Evolutionary conservation across 768 basidiomycete species (phyloP).

Genomic region (Boletus insuetus): DNA sequence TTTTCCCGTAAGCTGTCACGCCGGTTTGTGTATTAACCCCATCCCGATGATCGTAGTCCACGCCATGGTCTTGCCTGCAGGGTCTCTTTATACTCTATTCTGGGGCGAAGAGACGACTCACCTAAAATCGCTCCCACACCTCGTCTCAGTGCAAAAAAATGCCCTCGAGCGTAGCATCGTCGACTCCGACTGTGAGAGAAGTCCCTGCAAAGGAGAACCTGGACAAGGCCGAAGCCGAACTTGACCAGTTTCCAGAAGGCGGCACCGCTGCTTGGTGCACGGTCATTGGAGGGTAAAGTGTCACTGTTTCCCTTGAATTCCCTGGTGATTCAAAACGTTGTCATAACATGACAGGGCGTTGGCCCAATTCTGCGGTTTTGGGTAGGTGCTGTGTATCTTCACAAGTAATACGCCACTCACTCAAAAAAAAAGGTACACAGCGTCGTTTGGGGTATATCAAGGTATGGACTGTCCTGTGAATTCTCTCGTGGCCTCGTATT

Average conservation of each 20-base stretch:
- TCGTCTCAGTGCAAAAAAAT: background rate
- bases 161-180: constrained; percentile 1
- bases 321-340: background rate
- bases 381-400: constrained; percentile 13
- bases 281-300: constrained; percentile 23
- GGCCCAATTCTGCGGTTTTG: constrained; percentile 33
- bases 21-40: no score
- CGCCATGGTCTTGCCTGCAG: background rate
- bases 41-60: no score
- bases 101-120: background rate
- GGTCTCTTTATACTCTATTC: background rate
- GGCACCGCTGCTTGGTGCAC: constrained; percentile 26
- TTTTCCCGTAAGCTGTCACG: no score
- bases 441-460: constrained; percentile 43
- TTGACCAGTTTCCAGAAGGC: constrained; percentile 27
- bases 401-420: background rate
- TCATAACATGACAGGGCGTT: constrained; percentile 24
- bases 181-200: background rate
- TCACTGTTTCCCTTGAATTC: background rate
- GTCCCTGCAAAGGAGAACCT: background rate
- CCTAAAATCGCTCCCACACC: background rate
- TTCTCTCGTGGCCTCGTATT: background rate
- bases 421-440: constrained; percentile 25
- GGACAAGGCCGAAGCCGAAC: background rate
- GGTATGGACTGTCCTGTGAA: constrained; percentile 12